A percentile compares a stretch with the other conserved stretches of the same genome.
Evolutionary conservation across 2,329 filamentous ascomycete genomes (phyloP).

Genomic region (Claviceps sp.): DNA sequence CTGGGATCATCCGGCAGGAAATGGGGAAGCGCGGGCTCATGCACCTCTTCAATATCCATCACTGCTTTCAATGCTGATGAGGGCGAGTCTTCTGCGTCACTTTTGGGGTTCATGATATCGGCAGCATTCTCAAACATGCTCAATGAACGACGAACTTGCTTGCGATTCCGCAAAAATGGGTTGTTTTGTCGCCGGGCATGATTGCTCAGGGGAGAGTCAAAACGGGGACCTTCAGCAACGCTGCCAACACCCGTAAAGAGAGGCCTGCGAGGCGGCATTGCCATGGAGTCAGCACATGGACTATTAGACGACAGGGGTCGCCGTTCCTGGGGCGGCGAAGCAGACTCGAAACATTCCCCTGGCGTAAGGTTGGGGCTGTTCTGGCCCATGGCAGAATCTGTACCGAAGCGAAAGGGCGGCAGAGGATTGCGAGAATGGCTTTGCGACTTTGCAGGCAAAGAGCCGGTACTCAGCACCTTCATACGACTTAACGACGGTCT

Average conservation of each 20-base stretch:
- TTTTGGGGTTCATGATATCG: conserved; percentile 73
- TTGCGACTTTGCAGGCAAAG: conserved; percentile 45
- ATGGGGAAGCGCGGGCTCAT: conserved; percentile 66
- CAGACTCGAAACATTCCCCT: conserved; percentile 61
- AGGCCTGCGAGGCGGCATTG: conserved; percentile 49
- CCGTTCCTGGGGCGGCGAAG: conserved; percentile 63
- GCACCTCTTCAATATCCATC: conserved; percentile 69
- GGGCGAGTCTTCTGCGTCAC: conserved; percentile 38
- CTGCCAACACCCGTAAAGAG: conserved; percentile 48
- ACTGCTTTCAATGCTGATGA: conserved; percentile 49
- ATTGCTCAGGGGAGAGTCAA: conserved; percentile 59
- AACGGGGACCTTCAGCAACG: conserved; percentile 38
- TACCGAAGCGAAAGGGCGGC: conserved; percentile 63
- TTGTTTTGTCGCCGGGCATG: conserved; percentile 62
- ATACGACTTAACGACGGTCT: conserved; percentile 62
- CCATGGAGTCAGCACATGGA: conserved; percentile 34
- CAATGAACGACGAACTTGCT: conserved; percentile 79
- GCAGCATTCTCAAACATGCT: conserved; percentile 96
- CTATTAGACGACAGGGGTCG: conserved; percentile 48
- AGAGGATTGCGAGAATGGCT: conserved; percentile 44
- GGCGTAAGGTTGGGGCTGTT: conserved; percentile 42
- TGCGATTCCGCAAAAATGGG: conserved; percentile 62
- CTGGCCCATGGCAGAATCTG: conserved; percentile 15
- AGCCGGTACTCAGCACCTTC: conserved; percentile 61
- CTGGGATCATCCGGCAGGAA: conserved; percentile 68